Base-by-base conservation (phyloP, 148 eudicot genomes). In the Rheum nobile region DNA sequence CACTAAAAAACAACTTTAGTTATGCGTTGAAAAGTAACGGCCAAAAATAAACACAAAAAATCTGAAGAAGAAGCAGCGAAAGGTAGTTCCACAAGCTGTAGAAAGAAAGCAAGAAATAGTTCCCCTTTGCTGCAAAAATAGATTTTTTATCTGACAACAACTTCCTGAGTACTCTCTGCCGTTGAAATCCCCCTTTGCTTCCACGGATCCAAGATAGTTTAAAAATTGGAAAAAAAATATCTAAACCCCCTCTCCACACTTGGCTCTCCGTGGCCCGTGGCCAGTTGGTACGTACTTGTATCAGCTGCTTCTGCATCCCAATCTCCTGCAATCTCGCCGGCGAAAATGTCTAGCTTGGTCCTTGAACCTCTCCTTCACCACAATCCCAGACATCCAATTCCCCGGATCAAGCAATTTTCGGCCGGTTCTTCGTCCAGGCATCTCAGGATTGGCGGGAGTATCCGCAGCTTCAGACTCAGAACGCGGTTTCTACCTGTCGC, bases 381-480 rank as follows among this genome's bases (percentile, higher is more conserved):
- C 39, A 65, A 31, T 29, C 70, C 70, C n/a, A 31, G 10, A 32
- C 39, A 65, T 41, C 70, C 38, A 32, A 34, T 32, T 65, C 39
- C 70, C 41, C 32, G 17, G 6, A 17, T 8, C 70, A 31, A 65
- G 3, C 70, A 32, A 16, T 65, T 32, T 65, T 5, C 67, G 34
- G 3, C 55, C 1, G 7, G 4, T 48, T 48, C 55, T n/a, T 55
- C 70, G 6, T 65, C 70, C 70, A 71, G 41, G 14, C 47, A 22
- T 71, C 31, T 71, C n/a, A 39, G 12, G 48, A 14, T 71, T 38
- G 22, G 73, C 73, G 73, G 73, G 31, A 71, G 50, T 9, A 6
- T 71, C 50, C 73, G 50, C 28, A 71, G 71, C 71, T 67, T 67
- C 41, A 31, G 42, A 37, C 71, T 7, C 38, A 32, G 73, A 17